Evolutionary conservation across 805 yeast genomes (phyloP).

Genomic region (Hanseniaspora guilliermondii): DNA sequence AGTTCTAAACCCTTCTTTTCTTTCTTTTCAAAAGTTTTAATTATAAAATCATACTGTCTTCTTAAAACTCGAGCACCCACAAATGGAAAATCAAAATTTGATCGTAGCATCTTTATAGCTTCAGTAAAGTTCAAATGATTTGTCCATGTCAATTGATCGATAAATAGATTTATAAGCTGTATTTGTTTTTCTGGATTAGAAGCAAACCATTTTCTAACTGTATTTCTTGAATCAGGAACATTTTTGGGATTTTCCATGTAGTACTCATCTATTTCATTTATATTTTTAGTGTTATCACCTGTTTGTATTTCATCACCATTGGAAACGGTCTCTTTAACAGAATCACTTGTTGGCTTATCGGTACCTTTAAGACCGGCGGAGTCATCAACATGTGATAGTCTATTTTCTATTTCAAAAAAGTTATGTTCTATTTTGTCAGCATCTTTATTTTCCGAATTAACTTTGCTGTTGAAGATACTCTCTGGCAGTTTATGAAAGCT

Average conservation of each 20-base stretch:
- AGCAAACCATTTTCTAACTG: constrained; percentile 13
- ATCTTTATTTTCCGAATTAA: not conserved
- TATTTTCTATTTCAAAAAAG: not conserved
- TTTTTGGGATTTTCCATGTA: not conserved
- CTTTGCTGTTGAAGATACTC: not conserved
- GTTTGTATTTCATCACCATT: not conserved
- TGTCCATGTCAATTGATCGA: constrained; percentile 15
- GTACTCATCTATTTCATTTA: not conserved
- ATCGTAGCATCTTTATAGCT: constrained; percentile 13
- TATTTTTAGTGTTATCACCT: not conserved
- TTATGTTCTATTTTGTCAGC: not conserved
- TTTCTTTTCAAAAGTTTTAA: constrained; percentile 2
- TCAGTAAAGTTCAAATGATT: constrained; percentile 14
- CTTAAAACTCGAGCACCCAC: constrained; percentile 10
- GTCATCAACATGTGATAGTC: not conserved
- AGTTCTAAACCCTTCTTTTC: not conserved
- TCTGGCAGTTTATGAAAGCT: not conserved
- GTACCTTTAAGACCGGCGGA: not conserved
- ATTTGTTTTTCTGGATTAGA: constrained; percentile 7
- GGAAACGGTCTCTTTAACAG: not conserved
- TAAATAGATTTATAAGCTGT: constrained; percentile 11
- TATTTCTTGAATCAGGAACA: constrained; percentile 9
- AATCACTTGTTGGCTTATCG: not conserved
- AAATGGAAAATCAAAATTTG: constrained; percentile 12
- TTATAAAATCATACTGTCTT: constrained; percentile 9